These are phyloP conservation scores for Acer negundo DNA, from an alignment of 345 rosid species.

Conservation along the genomic window DNA sequence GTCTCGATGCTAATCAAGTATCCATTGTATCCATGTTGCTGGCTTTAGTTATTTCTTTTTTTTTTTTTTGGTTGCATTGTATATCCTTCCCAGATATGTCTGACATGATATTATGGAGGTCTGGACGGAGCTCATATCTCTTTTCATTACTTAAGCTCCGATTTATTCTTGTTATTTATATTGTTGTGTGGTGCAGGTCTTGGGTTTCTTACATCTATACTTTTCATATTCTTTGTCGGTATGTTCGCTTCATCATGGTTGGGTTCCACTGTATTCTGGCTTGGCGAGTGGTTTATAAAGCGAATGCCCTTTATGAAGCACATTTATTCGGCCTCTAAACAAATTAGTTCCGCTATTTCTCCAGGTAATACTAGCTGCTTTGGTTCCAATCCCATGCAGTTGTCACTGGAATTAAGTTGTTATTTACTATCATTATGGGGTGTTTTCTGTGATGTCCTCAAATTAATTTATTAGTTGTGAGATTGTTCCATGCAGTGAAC, in stretches of 20 bases:
- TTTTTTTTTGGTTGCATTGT: background rate
- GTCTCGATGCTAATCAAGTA: background rate
- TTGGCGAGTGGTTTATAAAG: constrained; percentile 84
- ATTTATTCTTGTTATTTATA: background rate
- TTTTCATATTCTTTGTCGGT: constrained; percentile 73
- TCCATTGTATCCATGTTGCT: background rate
- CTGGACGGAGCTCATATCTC: background rate
- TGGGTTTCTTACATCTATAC: constrained; percentile 76
- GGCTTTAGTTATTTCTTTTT: background rate
- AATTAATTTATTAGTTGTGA: background rate
- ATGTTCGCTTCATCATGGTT: constrained; percentile 88
- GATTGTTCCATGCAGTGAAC: background rate
- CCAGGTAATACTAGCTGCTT: constrained; percentile 50
- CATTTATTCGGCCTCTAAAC: constrained; percentile 82
- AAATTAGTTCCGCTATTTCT: constrained; percentile 80
- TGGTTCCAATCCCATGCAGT: background rate
- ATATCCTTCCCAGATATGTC: background rate
- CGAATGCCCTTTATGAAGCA: constrained; percentile 81
- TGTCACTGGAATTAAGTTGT: background rate
- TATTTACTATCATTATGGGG: background rate
- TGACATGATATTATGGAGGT: background rate
- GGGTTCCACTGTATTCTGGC: constrained; percentile 74
- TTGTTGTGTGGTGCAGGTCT: constrained; percentile 56
- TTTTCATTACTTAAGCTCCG: background rate
- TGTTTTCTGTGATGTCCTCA: background rate